Evolutionary conservation across 345 rosid species (phyloP), one percentile per base, ranked within the genome.

Genomic region (Anastatica hierochuntica): DNA sequence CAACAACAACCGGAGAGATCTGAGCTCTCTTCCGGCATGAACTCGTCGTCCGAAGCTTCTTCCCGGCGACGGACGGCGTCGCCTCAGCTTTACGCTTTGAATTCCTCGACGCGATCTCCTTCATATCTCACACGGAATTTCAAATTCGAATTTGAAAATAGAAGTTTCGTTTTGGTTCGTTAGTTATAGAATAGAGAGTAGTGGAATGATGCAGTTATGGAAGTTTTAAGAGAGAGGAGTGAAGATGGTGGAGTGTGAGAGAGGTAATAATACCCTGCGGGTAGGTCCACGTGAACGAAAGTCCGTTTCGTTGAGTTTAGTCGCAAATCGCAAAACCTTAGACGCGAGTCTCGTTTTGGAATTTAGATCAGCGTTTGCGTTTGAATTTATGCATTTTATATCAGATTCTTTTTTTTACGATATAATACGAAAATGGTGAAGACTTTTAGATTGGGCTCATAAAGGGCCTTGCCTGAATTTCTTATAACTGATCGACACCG

Each of bases 21-120:
- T 67, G 70, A 17, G 70, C 56, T 43, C 79, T 78, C 51, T 67
- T 72, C 55, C 72, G 61, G 53, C 74, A 82, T 24, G 75, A 68
- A 24, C 60, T 76, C 56, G 68, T 74, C 39, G 90, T 77, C 1
- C 84, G 77, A 60, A 70, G 69, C 72, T 77, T 83, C 77, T 63
- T 76, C 62, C 57, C 59, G 31, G 65, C 40, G 60, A 35, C n/a
- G n/a, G n/a, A 55, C 44, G 49, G 62, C 60, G 49, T 27, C 34
- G 45, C 35, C 42, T 59, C 71, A 14, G 55, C 55, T 71, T 58
- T 60, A n/a, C 61, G 56, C 52, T 60, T 69, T 10, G 42, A 19
- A 53, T 34, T 53, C 40, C 64, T 57, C 53, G 61, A 39, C 57
- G 60, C 48, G 51, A 58, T 62, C 60, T 56, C 66, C 53, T 38